Conservation (phyloP, 2,329 filamentous ascomycete genomes). For the Neobulgaria alba region DNA sequence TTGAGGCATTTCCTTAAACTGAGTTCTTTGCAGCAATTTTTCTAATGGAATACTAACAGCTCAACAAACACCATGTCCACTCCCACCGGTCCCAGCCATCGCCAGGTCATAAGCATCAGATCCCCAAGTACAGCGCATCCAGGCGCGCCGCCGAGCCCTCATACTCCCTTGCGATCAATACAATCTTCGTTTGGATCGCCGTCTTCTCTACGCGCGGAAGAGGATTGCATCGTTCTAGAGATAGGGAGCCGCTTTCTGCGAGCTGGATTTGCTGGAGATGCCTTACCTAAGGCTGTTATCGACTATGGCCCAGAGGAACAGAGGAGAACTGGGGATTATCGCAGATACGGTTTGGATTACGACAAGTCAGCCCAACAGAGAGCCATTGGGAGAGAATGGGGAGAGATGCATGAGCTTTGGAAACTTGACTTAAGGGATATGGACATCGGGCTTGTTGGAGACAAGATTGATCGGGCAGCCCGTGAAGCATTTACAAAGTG, state of each 20-base stretch:
- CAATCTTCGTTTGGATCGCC: slow-evolving; percentile 50
- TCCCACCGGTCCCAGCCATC: slow-evolving; percentile 40
- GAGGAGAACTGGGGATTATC: slow-evolving; percentile 72
- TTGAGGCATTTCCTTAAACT: too few species aligned
- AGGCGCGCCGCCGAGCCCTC: slow-evolving; percentile 40
- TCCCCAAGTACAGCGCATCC: slow-evolving; percentile 14
- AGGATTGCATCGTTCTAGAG: slow-evolving; percentile 78
- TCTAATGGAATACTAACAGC: background rate
- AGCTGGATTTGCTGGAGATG: slow-evolving; percentile 81
- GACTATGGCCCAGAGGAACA: slow-evolving; percentile 68
- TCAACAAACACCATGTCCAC: slow-evolving; percentile 21
- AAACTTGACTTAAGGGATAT: slow-evolving; percentile 61
- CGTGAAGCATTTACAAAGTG: slow-evolving; percentile 76
- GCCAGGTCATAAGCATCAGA: slow-evolving; percentile 50
- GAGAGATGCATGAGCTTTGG: slow-evolving; percentile 66
- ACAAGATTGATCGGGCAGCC: slow-evolving; percentile 77
- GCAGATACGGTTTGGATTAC: slow-evolving; percentile 55
- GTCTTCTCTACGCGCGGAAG: slow-evolving; percentile 60
- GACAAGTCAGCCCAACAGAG: slow-evolving; percentile 39
- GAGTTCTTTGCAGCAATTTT: too few species aligned
- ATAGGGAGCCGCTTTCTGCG: slow-evolving; percentile 71
- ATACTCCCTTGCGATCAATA: slow-evolving; percentile 48
- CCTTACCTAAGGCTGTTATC: slow-evolving; percentile 61
- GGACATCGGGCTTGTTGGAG: slow-evolving; percentile 72
- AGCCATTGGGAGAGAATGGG: slow-evolving; percentile 47